Percentiles rank a stretch among this genome's conserved stretches.
Evolutionary conservation across 83 land plant genomes (phyloP).

Genomic region (Picea abies): DNA sequence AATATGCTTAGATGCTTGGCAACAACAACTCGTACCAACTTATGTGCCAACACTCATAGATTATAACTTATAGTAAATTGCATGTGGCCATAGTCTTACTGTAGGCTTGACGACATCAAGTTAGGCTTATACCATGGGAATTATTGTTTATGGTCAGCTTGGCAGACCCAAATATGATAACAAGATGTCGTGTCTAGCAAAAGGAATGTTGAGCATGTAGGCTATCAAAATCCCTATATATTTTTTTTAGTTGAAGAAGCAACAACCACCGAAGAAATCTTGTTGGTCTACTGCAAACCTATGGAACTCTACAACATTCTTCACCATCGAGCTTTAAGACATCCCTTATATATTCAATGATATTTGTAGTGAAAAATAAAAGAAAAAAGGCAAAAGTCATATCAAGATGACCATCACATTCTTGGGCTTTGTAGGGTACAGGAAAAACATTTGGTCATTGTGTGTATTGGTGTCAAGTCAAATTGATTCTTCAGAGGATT

Average conservation of each 20-base stretch:
- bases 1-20: constrained; percentile 68
- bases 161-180: constrained; percentile 77
- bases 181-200: constrained; percentile 59
- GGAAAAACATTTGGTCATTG: constrained; percentile 42
- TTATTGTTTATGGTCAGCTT: constrained; percentile 85
- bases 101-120: constrained; percentile 77
- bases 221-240: no score
- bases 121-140: constrained; percentile 80
- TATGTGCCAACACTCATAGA: constrained; percentile 93
- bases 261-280: no score
- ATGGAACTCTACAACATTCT: no score
- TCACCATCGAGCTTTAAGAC: no score
- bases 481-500: constrained; percentile 27
- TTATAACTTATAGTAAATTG: constrained; percentile 74
- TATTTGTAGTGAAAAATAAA: no score
- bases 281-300: no score
- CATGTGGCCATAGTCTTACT: constrained; percentile 90
- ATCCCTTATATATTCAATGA: no score
- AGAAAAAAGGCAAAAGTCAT: no score
- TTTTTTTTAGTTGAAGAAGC: no score
- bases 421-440: constrained; percentile 19
- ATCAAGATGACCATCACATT: constrained; percentile 51
- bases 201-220: constrained; percentile 75
- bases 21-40: constrained; percentile 85
- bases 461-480: constrained; percentile 46